Base-by-base conservation (phyloP, 2,329 filamentous ascomycete species). In the Venturia nashicola region DNA sequence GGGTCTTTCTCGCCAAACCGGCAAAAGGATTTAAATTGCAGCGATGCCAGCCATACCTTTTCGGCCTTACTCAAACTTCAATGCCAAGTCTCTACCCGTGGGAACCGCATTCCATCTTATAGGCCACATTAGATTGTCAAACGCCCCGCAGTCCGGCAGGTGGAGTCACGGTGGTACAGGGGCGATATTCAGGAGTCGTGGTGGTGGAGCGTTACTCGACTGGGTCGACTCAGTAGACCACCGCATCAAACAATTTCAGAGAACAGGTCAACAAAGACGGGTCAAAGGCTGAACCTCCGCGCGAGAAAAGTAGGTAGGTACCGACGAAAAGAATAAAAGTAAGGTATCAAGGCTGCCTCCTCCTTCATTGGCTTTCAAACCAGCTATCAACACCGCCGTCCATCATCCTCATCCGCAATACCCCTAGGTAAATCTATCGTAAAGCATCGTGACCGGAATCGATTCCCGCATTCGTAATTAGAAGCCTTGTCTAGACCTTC, bases 341-440 rank as follows among this genome's bases (percentile, higher is more conserved):
- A 57, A 57, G 51, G 51, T 57, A 57, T 57, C 51, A 57, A 57
- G 51, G 51, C 51, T 57, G 12, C 27, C 18, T 34, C 51, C 48
- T 34, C 16, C 16, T 16, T 36, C 32, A 16, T 57, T 57, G 32
- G 51, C 32, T 18, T 36, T 14, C 51, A 57, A n/a, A 57, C 46
- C 46, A 51, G 46, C 20, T 51, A 11, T 27, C 46, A 51, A 14
- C 32, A 36, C 32, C 16, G 16, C 23, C 51, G 32, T 57, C 51
- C 51, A 32, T 36, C 48, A 54, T 54, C 48, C 48, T 36, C 16
- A 27, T 57, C 51, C 51, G 27, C n/a, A 11, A 18, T 36, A 12
- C 4, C 14, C 32, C 27, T n/a, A 18, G 51, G 51, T 57, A 23
- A 57, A 36, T 36, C 51, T 51, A 51, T 57, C 51, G 32, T 34